Conservation (phyloP, 768 basidiomycete species). For the Galerina sulciceps region DNA sequence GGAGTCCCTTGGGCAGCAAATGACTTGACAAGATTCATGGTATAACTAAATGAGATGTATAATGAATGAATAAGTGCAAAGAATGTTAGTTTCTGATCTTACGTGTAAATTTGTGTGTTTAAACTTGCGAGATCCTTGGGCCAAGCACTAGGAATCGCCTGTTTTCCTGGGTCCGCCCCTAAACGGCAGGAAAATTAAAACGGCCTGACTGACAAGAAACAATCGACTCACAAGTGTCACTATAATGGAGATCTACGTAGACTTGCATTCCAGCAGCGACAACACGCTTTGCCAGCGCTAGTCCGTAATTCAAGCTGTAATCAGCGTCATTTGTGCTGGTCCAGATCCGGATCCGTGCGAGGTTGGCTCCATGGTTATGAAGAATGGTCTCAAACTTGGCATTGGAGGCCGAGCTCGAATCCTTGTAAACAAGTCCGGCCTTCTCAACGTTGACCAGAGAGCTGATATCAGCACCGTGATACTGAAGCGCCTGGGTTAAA, state of each 20-base stretch:
- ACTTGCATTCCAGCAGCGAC: conserved; percentile 60
- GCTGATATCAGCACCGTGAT: conserved; percentile 60
- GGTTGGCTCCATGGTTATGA: conserved; percentile 54
- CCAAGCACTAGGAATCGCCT: conserved; percentile 63
- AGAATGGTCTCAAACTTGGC: conserved; percentile 57
- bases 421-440: conserved; percentile 48
- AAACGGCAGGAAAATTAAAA: background rate
- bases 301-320: conserved; percentile 55
- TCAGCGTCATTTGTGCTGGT: conserved; percentile 54
- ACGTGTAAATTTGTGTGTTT: conserved; percentile 63
- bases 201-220: background rate
- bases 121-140: conserved; percentile 51
- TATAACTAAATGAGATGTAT: conserved; percentile 42
- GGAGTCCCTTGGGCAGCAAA: conserved; percentile 59
- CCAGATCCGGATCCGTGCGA: conserved; percentile 66
- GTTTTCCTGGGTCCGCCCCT: conserved; percentile 72
- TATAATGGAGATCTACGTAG: conserved; percentile 63
- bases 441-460: conserved; percentile 56
- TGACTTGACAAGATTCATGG: conserved; percentile 50
- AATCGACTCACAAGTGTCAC: conserved; percentile 56
- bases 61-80: background rate
- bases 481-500: conserved; percentile 42
- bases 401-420: conserved; percentile 34
- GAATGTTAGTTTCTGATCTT: conserved; percentile 9
- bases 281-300: conserved; percentile 58